Percentiles rank a stretch among this genome's conserved stretches.
phyloP scores from a whole-genome alignment of 345 rosid species.

The Raphanus sativus region DNA sequence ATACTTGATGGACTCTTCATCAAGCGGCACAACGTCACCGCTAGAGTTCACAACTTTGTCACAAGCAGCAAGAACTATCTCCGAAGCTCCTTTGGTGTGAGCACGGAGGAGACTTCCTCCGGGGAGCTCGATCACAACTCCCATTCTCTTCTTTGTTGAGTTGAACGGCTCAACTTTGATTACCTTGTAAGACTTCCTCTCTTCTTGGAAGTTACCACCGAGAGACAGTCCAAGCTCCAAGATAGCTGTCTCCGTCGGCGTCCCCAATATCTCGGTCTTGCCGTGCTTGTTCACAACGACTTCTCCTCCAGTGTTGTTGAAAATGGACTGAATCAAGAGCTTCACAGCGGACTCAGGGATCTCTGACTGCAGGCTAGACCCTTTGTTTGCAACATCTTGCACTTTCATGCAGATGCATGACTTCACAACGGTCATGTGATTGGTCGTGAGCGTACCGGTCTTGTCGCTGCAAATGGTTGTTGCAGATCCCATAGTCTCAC shows the following conservation, averaged over 20 bases:
- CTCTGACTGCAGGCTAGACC: constrained; percentile 55
- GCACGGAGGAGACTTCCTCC: constrained; percentile 61
- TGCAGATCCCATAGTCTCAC: constrained; percentile 98
- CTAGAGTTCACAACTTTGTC: constrained; percentile 65
- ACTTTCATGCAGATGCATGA: constrained; percentile 76
- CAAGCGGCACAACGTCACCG: constrained; percentile 75
- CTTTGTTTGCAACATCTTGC: constrained; percentile 49
- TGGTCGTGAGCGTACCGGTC: constrained; percentile 85
- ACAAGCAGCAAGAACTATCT: constrained; percentile 81
- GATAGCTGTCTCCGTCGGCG: constrained; percentile 88
- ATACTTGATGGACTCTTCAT: constrained; percentile 55
- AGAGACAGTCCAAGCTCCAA: constrained; percentile 78
- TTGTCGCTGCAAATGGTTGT: constrained; percentile 91
- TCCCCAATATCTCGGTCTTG: constrained; percentile 71
- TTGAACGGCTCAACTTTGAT: constrained; percentile 89
- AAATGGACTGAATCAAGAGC: constrained; percentile 73
- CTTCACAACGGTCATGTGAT: constrained; percentile 89
- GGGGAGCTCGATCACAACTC: constrained; percentile 69
- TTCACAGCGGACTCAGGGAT: constrained; percentile 57
- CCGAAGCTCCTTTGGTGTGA: constrained; percentile 91
- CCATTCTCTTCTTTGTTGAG: constrained; percentile 93
- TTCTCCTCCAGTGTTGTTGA: constrained; percentile 88
- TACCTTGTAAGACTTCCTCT: constrained; percentile 53
- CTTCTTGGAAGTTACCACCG: constrained; percentile 74
- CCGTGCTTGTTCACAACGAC: constrained; percentile 68